Evolutionary conservation across 2,329 filamentous ascomycete species (phyloP).

Genomic region (Clonostachys byssicola): DNA sequence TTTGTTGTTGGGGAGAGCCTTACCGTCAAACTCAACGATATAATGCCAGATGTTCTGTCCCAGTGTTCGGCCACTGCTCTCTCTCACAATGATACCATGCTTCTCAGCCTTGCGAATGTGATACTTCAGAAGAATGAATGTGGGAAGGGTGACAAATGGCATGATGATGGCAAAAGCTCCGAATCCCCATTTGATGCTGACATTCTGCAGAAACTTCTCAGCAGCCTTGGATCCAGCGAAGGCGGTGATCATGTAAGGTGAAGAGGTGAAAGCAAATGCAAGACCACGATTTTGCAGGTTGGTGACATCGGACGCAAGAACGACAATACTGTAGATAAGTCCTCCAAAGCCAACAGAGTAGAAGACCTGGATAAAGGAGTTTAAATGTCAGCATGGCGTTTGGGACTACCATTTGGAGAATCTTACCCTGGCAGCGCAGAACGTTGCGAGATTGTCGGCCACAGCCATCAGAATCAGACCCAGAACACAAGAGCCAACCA

Average conservation of each 20-base stretch:
- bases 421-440: constrained; percentile 45
- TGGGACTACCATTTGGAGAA: too few relatives aligned
- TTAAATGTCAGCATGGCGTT: background rate
- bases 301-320: constrained; percentile 63
- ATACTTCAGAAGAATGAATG: constrained; percentile 47
- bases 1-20: constrained; percentile 5
- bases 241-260: constrained; percentile 40
- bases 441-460: constrained; percentile 32
- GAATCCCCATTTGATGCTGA: constrained; percentile 37
- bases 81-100: constrained; percentile 31
- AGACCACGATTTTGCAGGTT: constrained; percentile 28
- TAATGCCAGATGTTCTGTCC: constrained; percentile 44
- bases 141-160: constrained; percentile 45
- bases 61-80: constrained; percentile 36
- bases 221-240: constrained; percentile 30
- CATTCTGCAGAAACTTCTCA: constrained; percentile 17
- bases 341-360: constrained; percentile 58
- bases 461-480: constrained; percentile 58
- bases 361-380: constrained; percentile 37
- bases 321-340: constrained; percentile 56
- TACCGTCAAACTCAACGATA: constrained; percentile 52
- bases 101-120: constrained; percentile 54
- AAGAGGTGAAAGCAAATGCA: constrained; percentile 30
- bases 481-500: constrained; percentile 40
- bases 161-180: constrained; percentile 58